Conservation (phyloP, 2,329 filamentous ascomycete genomes). For the Leptographium radiaticola region DNA sequence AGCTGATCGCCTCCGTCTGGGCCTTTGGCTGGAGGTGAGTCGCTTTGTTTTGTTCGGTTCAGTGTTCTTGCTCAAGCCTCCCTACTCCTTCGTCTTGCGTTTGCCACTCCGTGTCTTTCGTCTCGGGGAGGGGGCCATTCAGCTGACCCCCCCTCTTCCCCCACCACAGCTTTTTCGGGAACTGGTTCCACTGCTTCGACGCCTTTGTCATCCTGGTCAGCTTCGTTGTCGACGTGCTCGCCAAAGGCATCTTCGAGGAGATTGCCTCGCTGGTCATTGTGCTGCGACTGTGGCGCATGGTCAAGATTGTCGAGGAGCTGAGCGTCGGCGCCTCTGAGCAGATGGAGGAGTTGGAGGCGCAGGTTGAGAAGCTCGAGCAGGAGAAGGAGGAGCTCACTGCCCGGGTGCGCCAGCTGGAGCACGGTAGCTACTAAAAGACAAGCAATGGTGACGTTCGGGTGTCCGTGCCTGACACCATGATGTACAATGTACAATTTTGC, state of each 20-base stretch:
- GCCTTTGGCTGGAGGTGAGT: constrained; percentile 38
- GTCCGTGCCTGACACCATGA: neutral
- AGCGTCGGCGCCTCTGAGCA: constrained; percentile 49
- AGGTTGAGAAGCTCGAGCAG: constrained; percentile 36
- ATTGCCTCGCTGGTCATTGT: constrained; percentile 54
- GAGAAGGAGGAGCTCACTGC: constrained; percentile 27
- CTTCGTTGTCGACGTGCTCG: constrained; percentile 48
- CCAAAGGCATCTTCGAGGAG: constrained; percentile 47
- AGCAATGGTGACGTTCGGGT: neutral
- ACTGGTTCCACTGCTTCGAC: constrained; percentile 52
- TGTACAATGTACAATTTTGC: neutral
- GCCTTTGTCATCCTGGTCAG: constrained; percentile 46
- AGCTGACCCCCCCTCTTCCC: neutral
- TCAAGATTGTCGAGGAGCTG: constrained; percentile 59
- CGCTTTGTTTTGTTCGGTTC: neutral
- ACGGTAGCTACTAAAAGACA: neutral
- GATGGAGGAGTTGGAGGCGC: constrained; percentile 41
- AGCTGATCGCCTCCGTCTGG: constrained; percentile 42
- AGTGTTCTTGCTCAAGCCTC: neutral
- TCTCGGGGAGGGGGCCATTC: no score
- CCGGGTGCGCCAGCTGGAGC: constrained; percentile 5
- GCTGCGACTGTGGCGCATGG: constrained; percentile 53
- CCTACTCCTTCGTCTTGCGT: no score
- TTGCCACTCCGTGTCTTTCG: neutral
- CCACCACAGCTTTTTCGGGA: constrained; percentile 36